Base-by-base conservation (phyloP, 2,329 filamentous ascomycete species). In the Aspergillus melleus region DNA sequence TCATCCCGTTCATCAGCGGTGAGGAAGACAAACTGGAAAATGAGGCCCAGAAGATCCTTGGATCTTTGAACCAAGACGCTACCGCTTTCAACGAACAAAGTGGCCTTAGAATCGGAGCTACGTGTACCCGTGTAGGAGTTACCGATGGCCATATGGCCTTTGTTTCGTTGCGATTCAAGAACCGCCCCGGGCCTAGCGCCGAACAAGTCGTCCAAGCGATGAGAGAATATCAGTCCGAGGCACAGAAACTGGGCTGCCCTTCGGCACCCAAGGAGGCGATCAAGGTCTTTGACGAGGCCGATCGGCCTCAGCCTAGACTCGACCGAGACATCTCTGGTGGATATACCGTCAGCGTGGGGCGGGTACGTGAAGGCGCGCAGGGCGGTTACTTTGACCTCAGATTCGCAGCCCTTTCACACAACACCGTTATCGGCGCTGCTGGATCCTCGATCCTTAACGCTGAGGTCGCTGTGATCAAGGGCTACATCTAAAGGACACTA, bases 21-120 rank as follows among this genome's bases (percentile, higher is more conserved):
- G 95, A 98, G 79, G 95, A 98, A 77, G 93, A 96, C 77, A 98
- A 98, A 82, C 86, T 98, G 30, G 91, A 96, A 81, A 90, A 90
- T 3, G 95, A 98, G 78, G 93, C 95, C 2, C 90, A 91, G 70
- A 98, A 98, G 85, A 98, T 98, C 69, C 84, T 98, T 2, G 94
- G 95, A 55, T 76, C 76, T 36, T 80, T 97, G 69, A 91, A 91
- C 70, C 77, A 79, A 46, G 87, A 90, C 19, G 82, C 85, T 19
- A 92, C 90, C 6, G 89, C 87, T 12, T 92, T 97, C 68, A 80
- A 87, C 55, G 88, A 95, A 73, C 91, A 96, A 77, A 78, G 81
- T 14, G 81, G 83, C 50, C 86, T 98, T 61, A 86, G 86, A 65
- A 88, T 98, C 58, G 92, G 89, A 4, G 94, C 92, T 11, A 88